phyloP scores from a whole-genome alignment of 805 yeast species.

The Kurtzmaniella cleridarum region DNA sequence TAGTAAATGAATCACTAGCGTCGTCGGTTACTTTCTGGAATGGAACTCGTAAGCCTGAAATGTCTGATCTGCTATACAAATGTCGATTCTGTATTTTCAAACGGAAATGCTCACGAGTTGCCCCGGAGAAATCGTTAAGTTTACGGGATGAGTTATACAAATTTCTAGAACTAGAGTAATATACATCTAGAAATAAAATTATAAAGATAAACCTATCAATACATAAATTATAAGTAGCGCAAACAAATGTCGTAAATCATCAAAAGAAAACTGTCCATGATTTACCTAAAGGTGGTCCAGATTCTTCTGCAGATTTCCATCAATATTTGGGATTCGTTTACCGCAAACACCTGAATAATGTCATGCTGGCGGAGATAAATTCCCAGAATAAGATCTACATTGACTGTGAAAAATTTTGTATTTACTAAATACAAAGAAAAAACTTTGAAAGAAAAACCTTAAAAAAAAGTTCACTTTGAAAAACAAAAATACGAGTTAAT shows the following conservation, averaged over 20 bases:
- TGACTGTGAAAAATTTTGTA: neutral
- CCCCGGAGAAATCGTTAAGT: constrained; percentile 3
- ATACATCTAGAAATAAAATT: neutral
- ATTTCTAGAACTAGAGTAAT: neutral
- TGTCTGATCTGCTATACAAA: constrained; percentile 33
- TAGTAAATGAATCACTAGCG: constrained; percentile 21
- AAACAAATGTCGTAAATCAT: constrained; percentile 18
- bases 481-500: too few relatives aligned
- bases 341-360: constrained; percentile 29
- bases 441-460: too few relatives aligned
- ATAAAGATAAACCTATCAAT: neutral
- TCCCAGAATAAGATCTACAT: constrained; percentile 15
- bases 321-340: constrained; percentile 37
- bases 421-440: neutral
- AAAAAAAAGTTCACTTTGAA: too few relatives aligned
- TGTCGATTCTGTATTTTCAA: constrained; percentile 56
- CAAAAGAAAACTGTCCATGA: constrained; percentile 17
- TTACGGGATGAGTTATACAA: neutral
- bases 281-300: constrained; percentile 5
- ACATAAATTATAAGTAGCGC: neutral
- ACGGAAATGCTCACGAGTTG: constrained; percentile 17
- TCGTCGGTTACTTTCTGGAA: constrained; percentile 49
- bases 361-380: constrained; percentile 35
- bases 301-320: constrained; percentile 24
- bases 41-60: constrained; percentile 48